Conservation (phyloP, 2,329 filamentous ascomycete genomes). For the Penicillium corylophilum region DNA sequence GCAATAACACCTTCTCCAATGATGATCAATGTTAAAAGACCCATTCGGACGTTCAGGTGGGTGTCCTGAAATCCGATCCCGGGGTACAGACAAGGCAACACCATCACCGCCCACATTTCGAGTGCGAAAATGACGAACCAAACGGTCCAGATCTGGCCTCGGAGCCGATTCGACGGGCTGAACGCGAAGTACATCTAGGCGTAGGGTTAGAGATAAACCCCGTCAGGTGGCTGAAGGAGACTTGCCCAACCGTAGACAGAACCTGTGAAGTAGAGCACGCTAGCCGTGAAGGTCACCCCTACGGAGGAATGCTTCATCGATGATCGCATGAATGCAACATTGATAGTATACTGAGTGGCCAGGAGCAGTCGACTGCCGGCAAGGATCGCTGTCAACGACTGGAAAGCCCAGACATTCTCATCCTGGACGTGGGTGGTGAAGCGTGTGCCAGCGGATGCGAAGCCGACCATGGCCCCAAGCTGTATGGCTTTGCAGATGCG, state of each 20-base stretch:
- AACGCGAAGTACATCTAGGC: conserved; percentile 38
- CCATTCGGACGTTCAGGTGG: conserved; percentile 64
- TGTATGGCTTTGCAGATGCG: conserved; percentile 59
- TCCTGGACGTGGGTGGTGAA: conserved; percentile 43
- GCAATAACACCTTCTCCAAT: conserved; percentile 66
- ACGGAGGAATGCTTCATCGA: conserved; percentile 28
- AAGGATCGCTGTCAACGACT: conserved; percentile 45
- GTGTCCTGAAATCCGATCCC: conserved; percentile 62
- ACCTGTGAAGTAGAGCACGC: conserved; percentile 29
- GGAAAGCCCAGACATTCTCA: conserved; percentile 47
- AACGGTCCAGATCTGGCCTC: conserved; percentile 43
- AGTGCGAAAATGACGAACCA: conserved; percentile 58
- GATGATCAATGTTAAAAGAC: conserved; percentile 64
- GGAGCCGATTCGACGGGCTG: conserved; percentile 17
- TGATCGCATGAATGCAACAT: conserved; percentile 27
- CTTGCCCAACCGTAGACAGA: conserved; percentile 31
- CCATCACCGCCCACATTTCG: conserved; percentile 55
- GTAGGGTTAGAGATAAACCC: background rate
- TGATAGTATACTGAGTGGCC: conserved; percentile 54
- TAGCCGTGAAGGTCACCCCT: conserved; percentile 30
- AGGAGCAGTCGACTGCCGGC: conserved; percentile 55
- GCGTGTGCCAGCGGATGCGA: conserved; percentile 58
- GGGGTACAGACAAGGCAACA: conserved; percentile 55
- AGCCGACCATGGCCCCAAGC: conserved; percentile 64
- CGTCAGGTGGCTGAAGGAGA: background rate